Conservation (phyloP, 176 grass and related monocot species). For the Oryza longistaminata region DNA sequence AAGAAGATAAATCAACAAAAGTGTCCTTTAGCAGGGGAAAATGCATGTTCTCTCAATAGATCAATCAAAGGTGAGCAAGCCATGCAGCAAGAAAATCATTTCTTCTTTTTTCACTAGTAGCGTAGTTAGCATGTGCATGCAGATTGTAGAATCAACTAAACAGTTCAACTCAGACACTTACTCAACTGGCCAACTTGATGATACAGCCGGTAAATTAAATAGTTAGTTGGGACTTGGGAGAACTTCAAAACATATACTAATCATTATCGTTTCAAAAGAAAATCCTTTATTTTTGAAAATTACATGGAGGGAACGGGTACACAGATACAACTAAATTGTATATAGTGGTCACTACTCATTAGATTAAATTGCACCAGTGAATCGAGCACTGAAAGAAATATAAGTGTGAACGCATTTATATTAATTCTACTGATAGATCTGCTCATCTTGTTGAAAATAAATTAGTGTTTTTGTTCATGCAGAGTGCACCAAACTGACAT, state of each 20-base stretch:
- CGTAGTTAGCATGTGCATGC: not conserved
- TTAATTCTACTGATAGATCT: not conserved
- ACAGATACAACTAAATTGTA: not conserved
- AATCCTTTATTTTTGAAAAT: not conserved
- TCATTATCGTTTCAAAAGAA: not conserved
- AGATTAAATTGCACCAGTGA: not conserved
- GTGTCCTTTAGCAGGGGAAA: not conserved
- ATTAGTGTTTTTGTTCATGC: not conserved
- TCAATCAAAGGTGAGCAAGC: conserved; percentile 1
- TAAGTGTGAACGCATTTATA: not conserved
- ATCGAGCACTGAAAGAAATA: not conserved
- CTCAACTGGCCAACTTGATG: conserved; percentile 1
- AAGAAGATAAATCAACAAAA: conserved; percentile 40
- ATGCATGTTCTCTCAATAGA: conserved; percentile 7
- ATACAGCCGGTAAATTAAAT: conserved; percentile 9
- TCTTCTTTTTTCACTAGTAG: not conserved
- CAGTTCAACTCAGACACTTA: not conserved
- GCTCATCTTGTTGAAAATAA: not conserved
- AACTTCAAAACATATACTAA: not conserved
- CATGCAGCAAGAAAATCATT: not conserved
- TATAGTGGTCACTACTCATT: not conserved
- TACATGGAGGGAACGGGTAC: not conserved
- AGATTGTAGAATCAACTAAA: not conserved
- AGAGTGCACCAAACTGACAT: not conserved
- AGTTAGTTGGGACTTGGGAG: not conserved